Percentiles rank a stretch among this genome's conserved stretches.
Evolutionary conservation across 2,329 filamentous ascomycete species (phyloP).

Genomic region (Monilinia fructigena): DNA sequence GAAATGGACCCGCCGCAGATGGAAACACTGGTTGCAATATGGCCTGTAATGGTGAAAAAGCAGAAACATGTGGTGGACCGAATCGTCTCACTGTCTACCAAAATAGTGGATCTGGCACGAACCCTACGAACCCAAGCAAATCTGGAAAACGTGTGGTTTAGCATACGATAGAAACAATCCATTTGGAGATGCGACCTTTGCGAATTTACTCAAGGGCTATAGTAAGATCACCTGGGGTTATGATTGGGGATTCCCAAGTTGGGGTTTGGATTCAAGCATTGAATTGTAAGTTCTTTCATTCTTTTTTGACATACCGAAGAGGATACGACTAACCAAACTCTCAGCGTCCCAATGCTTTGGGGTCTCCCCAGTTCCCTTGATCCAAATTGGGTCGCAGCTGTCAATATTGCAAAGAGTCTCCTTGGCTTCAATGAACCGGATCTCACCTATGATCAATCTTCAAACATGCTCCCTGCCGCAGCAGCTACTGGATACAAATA

Average conservation of each 20-base stretch:
- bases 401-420: slow-evolving; percentile 53
- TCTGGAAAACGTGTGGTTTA: slow-evolving; percentile 60
- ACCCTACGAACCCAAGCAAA: not conserved
- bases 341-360: slow-evolving; percentile 63
- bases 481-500: slow-evolving; percentile 43
- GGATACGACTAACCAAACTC: not conserved
- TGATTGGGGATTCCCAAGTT: slow-evolving; percentile 60
- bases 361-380: slow-evolving; percentile 47
- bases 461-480: slow-evolving; percentile 45
- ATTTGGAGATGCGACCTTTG: slow-evolving; percentile 23
- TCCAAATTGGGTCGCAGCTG: slow-evolving; percentile 50
- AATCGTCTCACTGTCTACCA: slow-evolving; percentile 25
- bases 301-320: not conserved
- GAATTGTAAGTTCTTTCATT: slow-evolving; percentile 37
- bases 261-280: slow-evolving; percentile 44
- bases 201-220: slow-evolving; percentile 47
- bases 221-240: slow-evolving; percentile 58
- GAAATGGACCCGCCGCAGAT: slow-evolving; percentile 28
- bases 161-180: slow-evolving; percentile 58
- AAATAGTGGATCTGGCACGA: not conserved
- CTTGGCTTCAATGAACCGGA: slow-evolving; percentile 72
- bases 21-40: slow-evolving; percentile 33
- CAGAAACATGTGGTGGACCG: slow-evolving; percentile 34
- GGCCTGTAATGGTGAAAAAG: slow-evolving; percentile 34
- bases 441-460: slow-evolving; percentile 48